Conservation (phyloP, 139 green algal species). For the Diplosphaera chodatii region DNA sequence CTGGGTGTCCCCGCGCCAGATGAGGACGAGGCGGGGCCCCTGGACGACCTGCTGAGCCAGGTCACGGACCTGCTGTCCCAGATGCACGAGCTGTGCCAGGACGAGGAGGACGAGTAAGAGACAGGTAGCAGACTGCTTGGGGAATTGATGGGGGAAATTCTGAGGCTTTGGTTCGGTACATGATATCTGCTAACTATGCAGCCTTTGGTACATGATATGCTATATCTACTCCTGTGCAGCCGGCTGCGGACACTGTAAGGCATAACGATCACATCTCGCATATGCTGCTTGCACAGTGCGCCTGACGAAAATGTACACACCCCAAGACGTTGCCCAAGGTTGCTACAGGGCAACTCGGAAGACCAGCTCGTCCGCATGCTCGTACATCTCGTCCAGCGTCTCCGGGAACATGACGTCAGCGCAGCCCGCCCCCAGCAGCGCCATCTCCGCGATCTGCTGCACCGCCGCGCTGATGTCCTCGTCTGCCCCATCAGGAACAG, state of each 20-base stretch:
- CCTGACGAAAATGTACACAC: no score
- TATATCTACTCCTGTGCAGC: no score
- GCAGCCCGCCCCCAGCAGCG: slow-evolving; percentile 49
- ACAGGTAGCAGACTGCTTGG: no score
- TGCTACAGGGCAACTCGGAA: slow-evolving; percentile 57
- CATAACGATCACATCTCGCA: no score
- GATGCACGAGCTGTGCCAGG: background rate
- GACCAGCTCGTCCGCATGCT: slow-evolving; percentile 41
- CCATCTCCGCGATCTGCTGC: slow-evolving; percentile 45
- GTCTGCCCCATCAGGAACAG: slow-evolving; percentile 8
- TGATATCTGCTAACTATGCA: no score
- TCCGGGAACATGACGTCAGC: slow-evolving; percentile 35
- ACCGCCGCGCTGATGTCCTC: slow-evolving; percentile 28
- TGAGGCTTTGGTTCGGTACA: no score
- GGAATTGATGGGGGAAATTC: no score
- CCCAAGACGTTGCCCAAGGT: no score
- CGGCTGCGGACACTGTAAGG: no score
- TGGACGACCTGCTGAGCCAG: background rate
- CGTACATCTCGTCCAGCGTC: slow-evolving; percentile 39
- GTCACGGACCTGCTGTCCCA: background rate
- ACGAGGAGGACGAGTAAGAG: background rate
- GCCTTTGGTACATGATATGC: no score
- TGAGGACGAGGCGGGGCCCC: background rate
- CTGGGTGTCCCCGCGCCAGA: background rate
- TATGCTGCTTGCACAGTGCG: no score